Conservation (phyloP, 148 eudicot species). For the Chenopodium formosanum region DNA sequence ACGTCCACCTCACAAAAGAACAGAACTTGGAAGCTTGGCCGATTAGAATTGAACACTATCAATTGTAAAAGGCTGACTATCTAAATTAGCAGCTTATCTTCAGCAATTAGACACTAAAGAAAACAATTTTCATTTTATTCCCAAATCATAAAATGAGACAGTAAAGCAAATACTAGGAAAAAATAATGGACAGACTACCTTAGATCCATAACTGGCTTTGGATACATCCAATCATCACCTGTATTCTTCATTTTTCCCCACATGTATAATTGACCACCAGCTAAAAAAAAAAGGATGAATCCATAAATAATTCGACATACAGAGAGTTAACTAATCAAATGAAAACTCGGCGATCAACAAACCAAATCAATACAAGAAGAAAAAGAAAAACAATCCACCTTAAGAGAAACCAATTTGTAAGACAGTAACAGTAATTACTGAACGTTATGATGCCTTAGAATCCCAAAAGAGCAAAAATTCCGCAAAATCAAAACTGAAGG, state of each 20-base stretch:
- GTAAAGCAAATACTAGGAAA: neutral
- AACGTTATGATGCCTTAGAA: neutral
- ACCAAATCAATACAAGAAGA: neutral
- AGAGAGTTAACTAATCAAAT: neutral
- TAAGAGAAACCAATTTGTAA: neutral
- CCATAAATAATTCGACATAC: neutral
- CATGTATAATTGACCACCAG: slow-evolving; percentile 97
- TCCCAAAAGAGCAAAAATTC: neutral
- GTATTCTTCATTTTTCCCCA: slow-evolving; percentile 92
- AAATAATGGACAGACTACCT: slow-evolving; percentile 44
- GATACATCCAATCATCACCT: slow-evolving; percentile 99
- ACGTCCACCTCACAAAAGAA: neutral
- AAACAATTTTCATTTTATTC: neutral
- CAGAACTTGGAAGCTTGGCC: neutral
- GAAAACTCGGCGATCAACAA: neutral
- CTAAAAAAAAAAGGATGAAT: slow-evolving; percentile 34
- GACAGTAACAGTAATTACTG: neutral
- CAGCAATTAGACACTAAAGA: neutral
- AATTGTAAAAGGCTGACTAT: neutral
- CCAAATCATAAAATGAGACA: neutral
- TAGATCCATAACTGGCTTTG: slow-evolving; percentile 94
- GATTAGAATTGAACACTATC: neutral
- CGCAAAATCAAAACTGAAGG: neutral
- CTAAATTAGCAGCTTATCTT: neutral
- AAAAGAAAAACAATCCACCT: neutral